Evolutionary conservation across 257 asterid genomes (phyloP).

Genomic region (Vinca minor): DNA sequence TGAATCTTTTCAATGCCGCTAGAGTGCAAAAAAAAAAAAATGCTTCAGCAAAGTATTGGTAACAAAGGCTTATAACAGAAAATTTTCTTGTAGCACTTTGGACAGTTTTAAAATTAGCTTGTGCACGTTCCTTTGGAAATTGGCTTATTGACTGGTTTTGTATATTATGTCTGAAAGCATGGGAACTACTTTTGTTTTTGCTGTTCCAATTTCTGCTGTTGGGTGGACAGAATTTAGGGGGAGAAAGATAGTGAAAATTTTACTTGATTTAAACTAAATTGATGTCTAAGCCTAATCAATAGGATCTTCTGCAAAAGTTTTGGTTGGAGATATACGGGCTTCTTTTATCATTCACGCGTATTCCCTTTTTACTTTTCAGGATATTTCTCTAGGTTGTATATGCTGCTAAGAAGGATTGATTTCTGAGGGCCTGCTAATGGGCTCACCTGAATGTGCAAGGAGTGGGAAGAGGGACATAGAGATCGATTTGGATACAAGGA

Average conservation of each 20-base stretch:
- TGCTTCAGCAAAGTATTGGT: background rate
- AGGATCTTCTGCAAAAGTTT: background rate
- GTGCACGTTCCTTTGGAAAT: background rate
- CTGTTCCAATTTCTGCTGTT: background rate
- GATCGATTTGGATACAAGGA: conserved; percentile 57
- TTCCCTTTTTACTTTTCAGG: conserved; percentile 1
- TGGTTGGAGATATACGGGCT: background rate
- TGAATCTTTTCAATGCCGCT: background rate
- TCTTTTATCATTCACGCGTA: background rate
- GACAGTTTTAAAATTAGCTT: background rate
- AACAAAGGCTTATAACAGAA: background rate
- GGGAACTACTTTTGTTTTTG: background rate
- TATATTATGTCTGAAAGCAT: no score
- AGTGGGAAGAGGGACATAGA: conserved; percentile 39
- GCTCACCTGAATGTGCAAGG: conserved; percentile 56
- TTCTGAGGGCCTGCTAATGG: conserved; percentile 41
- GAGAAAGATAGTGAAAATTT: background rate
- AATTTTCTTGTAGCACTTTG: background rate
- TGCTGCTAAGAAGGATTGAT: background rate
- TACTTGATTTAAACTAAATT: no score
- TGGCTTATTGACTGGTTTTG: background rate
- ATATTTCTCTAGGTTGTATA: conserved; percentile 8
- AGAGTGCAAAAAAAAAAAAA: background rate
- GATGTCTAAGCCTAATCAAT: background rate
- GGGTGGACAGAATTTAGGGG: background rate